Evolutionary conservation across 495 filamentous ascomycete genomes (phyloP).

Genomic region (Aspergillus kassunensis): DNA sequence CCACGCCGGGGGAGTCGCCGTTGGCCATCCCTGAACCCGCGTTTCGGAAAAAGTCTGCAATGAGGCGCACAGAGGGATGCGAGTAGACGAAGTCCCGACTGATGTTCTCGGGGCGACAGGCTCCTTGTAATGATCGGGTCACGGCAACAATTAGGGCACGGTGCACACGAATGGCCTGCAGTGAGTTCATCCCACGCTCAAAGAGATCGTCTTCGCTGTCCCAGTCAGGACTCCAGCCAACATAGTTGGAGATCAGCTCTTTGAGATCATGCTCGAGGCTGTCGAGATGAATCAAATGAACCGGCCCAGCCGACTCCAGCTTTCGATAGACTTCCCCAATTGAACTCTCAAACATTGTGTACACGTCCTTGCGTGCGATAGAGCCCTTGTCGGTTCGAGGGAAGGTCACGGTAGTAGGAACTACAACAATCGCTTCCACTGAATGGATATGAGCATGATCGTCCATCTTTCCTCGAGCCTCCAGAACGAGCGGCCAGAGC

Average conservation of each 20-base stretch:
- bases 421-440: conserved; percentile 23
- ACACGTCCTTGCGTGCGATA: conserved; percentile 26
- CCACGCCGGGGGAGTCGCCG: not conserved
- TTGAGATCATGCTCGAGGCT: conserved; percentile 8
- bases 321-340: conserved; percentile 25
- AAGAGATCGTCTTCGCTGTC: conserved; percentile 25
- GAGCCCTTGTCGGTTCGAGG: conserved; percentile 38
- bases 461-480: conserved; percentile 23
- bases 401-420: conserved; percentile 12
- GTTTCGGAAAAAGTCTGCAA: not conserved
- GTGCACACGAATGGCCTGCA: conserved; percentile 28
- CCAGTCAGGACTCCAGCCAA: conserved; percentile 9
- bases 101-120: not conserved
- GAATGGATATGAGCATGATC: conserved; percentile 27
- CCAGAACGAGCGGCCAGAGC: conserved; percentile 26
- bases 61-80: conserved; percentile 11
- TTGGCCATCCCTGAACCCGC: not conserved
- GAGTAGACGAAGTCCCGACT: conserved; percentile 25
- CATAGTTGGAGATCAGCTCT: conserved; percentile 3
- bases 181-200: conserved; percentile 35
- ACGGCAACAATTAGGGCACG: not conserved
- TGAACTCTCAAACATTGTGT: conserved; percentile 25
- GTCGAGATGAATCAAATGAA: not conserved
- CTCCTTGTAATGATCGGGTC: conserved; percentile 18
- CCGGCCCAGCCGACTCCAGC: conserved; percentile 13